Base-by-base conservation (phyloP, 768 basidiomycete species). In the Auricularia sp. region DNA sequence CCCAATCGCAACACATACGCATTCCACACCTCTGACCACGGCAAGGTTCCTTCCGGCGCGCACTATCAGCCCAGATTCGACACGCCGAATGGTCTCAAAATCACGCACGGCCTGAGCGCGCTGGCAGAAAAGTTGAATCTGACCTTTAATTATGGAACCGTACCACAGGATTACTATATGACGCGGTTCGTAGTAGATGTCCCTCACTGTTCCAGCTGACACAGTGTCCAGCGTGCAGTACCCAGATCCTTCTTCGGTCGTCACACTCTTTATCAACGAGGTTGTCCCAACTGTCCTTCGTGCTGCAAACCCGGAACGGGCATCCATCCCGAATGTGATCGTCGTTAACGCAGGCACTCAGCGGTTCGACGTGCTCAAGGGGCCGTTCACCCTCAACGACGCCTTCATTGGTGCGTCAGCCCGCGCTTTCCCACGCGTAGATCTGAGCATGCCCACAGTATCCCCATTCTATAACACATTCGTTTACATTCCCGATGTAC, bases 381-480 rank as follows among this genome's bases (percentile, higher is more conserved):
- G 91, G 1, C 70, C 83, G 2, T 93, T 93, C 75, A 87, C 87
- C 36, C 84, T 84, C 72, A 89, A 92, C 71, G 90, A 93, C 72
- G 86, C 90, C 68, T 80, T 92, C 56, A 88, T 88, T 0, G 47
- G 47, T 51, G 21, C 47, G 47, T 18, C 47, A 21, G 6, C 21
- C 18, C 47, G 47, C 14, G 18, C 18, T 21, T 18, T 51, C 29
- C 29, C 29, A 29, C 47, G 47, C 47, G 21, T 18, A 5, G 47
- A 51, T 18, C 47, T 21, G 18, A 16, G 10, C 10, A 8, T 8
- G 11, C 18, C 21, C 18, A 18, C 47, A 51, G 82, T 83, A 1
- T 85, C 83, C 3, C 89, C 91, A 0, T 93, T 88, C 71, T 72
- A 76, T 0, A 84, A 91, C 70, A 65, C 76, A 7, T 89, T 90